Base-by-base conservation (phyloP, 768 basidiomycete genomes). In the Pleurotus eryngii region DNA sequence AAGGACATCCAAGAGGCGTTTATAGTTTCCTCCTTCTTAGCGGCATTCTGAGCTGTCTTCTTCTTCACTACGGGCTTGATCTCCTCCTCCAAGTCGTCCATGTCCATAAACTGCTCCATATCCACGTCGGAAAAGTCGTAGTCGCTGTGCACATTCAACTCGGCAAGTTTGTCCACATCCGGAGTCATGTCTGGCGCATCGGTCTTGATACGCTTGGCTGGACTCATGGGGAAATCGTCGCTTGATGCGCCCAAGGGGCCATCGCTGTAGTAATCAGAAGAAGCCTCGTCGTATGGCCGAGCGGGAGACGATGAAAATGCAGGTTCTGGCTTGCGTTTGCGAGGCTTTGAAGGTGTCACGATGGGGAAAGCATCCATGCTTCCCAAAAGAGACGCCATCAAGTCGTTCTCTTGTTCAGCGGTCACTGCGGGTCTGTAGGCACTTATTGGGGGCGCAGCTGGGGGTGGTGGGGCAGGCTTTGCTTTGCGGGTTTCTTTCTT, bases 331-430 rank as follows among this genome's bases (percentile, higher is more conserved):
- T 91, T 91, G 27, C 90, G 85, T 67, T 91, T 92, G 55, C 82
- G 82, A 9, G 76, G 74, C 45, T 65, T 65, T 37, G 65, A 59
- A 27, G 58, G 74, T 24, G 58, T 57, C 14, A 70, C 46, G 2
- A 70, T 70, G 7, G 73, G 65, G 3, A 73, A 65, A 9, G 81
- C 72, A 59, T 92, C 91, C 69, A 96, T 82, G 18, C 75, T 81
- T 7, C 86, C 89, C 8, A 99, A 74, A 1, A 99, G 72, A 38
- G 81, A 82, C 0, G 84, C 82, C 92, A 99, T 90, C 62, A 99
- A 93, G 62, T 96, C 93, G 39, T 82, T 78, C 68, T 98, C 97
- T 63, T 94, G 84, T 51, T 86, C 89, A 11, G 79, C 86, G 6
- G 90, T 87, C 11, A 87, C 81, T 0, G 77, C 77, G 1, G 90